Evolutionary conservation across 164 flowering plant species (phyloP).

Genomic region (Saururus chinensis): DNA sequence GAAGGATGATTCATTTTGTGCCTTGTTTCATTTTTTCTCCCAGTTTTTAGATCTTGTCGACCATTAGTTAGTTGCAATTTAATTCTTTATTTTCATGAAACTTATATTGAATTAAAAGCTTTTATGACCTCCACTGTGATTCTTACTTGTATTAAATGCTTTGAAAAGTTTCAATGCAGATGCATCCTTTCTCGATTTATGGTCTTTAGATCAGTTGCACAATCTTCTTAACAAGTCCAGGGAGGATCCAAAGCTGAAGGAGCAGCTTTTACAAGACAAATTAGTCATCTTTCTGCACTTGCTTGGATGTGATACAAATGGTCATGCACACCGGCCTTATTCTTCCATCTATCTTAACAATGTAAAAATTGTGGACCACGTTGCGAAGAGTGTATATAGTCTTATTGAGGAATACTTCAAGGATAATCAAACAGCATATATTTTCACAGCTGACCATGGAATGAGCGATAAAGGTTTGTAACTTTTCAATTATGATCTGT

Average conservation of each 20-base stretch:
- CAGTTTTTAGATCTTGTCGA: no score
- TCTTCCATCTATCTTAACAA: conserved; percentile 90
- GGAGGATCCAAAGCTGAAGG: conserved; percentile 56
- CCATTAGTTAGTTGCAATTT: no score
- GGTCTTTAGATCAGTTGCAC: conserved; percentile 94
- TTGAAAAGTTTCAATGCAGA: conserved; percentile 56
- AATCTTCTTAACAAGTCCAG: conserved; percentile 66
- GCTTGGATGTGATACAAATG: conserved; percentile 98
- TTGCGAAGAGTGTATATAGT: conserved; percentile 65
- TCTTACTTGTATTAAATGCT: conserved; percentile 19
- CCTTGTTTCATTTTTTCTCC: no score
- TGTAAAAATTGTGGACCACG: conserved; percentile 84
- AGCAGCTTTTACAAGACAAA: conserved; percentile 64
- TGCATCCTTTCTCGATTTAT: conserved; percentile 97
- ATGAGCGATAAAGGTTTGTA: conserved; percentile 99
- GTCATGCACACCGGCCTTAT: conserved; percentile 93
- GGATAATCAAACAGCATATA: conserved; percentile 81
- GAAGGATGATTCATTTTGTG: no score
- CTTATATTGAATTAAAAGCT: no score
- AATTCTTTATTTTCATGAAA: background rate
- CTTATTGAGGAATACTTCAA: conserved; percentile 68
- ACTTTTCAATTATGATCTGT: no score
- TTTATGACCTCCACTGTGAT: background rate
- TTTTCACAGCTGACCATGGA: conserved; percentile 99
- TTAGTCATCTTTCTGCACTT: conserved; percentile 78